Base-by-base conservation (phyloP, 2,329 filamentous ascomycete species). In the Xylariaceae sp. region DNA sequence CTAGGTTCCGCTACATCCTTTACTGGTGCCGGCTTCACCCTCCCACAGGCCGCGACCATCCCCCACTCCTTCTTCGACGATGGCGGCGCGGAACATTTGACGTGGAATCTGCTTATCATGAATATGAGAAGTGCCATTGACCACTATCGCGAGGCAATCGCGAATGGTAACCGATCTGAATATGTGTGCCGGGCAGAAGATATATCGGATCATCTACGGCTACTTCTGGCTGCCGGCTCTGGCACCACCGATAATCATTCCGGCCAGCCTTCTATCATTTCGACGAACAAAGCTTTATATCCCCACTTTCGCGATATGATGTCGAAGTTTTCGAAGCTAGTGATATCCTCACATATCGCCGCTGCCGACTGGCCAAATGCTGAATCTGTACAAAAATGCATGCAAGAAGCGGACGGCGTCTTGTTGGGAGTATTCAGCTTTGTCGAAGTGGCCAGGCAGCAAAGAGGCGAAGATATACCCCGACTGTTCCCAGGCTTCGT, bases 271-370 rank as follows among this genome's bases (percentile, higher is more conserved):
- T 97, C 94, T n/a, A 96, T 99, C 66, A 99, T 99, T 57, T 96
- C 91, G 5, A 95, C 90, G 4, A 99, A 99, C 76, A 97, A 97
- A 71, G 89, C 91, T 0, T 77, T 99, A 12, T 97, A 97, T 68
- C 94, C 94, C 29, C 91, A 97, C 72, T 99, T 99, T 73, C 81
- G 94, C 51, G 94, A 97, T 69, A 97, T 97, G 86, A 99, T 99
- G 94, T 97, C 94, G 44, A 91, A 95, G 65, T 99, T 99, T 71
- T 97, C 94, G n/a, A 99, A 99, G 71, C 79, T 99, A 7, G 94
- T 99, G 44, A 86, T 99, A 47, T 99, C 94, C 2, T 97, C 94
- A 11, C 94, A 99, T 69, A 96, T 99, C 68, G 94, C 94, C 40
- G 91, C 92, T 4, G 89, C 92, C 35, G 94, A 99, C 73, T 97